Evolutionary conservation across 1,284 basidiomycete species (phyloP), one percentile per base, ranked within the genome.

Genomic region (Ganoderma sinense): DNA sequence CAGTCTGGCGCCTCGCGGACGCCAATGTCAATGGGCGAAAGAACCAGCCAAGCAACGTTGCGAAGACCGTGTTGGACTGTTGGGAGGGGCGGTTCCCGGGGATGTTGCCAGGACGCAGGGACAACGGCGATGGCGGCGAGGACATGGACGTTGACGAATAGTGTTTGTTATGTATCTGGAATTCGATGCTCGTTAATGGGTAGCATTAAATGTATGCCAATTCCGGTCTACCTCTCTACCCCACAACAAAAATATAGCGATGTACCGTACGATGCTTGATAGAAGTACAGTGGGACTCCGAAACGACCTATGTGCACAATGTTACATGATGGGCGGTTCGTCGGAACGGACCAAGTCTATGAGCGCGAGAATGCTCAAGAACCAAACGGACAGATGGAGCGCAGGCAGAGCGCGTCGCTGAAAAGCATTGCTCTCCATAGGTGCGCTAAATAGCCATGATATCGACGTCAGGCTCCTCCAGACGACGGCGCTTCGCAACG

Each of bases 401-500:
- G 53, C 53, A 20, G 53, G 53, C 16, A 56, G 23, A 26, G n/a
- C 16, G 56, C 3, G 56, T 60, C 58, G 58, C 58, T 60, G 36
- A 13, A 6, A 40, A n/a, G 39, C 23, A 26, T 11, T 23, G 26
- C 59, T 10, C 40, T 0, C 20, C n/a, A n/a, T 16, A 36, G 3
- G 26, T 29, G 18, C 26, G 45, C 61, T 73, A 73, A 41, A 63
- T 20, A 16, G 66, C 51, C 66, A 68, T 70, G 66, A 67, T 67
- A 56, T 70, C 71, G 36, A 71, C 65, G 62, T 66, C 64, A 45
- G 71, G 66, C 40, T 71, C 77, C 23, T 79, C 80, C 61, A 85
- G 72, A 62, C 79, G 81, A 74, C 89, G 83, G 75, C 85, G 86
- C 81, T 92, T 92, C 64, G 81, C 74, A 23, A 82, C 83, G 62